A percentile compares a stretch with the other conserved stretches of the same genome.
phyloP scores from a whole-genome alignment of 352 stramenopile genomes.

The Phytophthora idaei region DNA sequence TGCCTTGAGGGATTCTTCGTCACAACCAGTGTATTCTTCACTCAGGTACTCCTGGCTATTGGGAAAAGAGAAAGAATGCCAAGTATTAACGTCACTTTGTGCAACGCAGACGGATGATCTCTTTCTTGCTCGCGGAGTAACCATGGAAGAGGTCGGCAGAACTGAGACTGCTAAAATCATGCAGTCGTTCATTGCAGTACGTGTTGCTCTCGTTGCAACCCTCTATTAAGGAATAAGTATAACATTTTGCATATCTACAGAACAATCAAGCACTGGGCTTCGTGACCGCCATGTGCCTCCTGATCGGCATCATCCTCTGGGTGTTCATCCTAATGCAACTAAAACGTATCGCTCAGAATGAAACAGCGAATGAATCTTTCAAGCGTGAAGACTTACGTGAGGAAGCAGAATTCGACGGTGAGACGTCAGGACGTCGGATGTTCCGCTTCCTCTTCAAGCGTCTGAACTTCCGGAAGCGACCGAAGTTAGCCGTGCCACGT shows the following conservation, averaged over 20 bases:
- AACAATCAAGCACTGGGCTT: constrained; percentile 73
- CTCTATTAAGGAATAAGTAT: not conserved
- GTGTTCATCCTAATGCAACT: constrained; percentile 80
- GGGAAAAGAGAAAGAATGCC: not conserved
- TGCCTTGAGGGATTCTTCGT: constrained; percentile 60
- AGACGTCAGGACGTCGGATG: constrained; percentile 47
- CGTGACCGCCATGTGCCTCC: constrained; percentile 64
- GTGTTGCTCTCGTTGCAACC: constrained; percentile 2
- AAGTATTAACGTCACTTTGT: constrained; percentile 3
- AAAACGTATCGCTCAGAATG: constrained; percentile 71
- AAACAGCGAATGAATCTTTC: constrained; percentile 83
- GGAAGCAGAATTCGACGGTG: constrained; percentile 54
- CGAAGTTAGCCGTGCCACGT: constrained; percentile 29
- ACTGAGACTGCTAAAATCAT: constrained; percentile 45
- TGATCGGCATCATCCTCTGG: constrained; percentile 67
- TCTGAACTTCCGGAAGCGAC: constrained; percentile 36
- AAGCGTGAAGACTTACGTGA: constrained; percentile 80
- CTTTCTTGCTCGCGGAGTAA: constrained; percentile 28
- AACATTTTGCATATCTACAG: constrained; percentile 31
- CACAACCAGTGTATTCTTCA: constrained; percentile 59
- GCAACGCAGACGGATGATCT: constrained; percentile 44
- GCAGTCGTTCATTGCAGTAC: constrained; percentile 60
- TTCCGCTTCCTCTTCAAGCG: constrained; percentile 56
- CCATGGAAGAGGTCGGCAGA: constrained; percentile 22
- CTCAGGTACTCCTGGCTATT: constrained; percentile 36